Conservation (phyloP, 495 filamentous ascomycete species). For the Penicillium salamii region DNA sequence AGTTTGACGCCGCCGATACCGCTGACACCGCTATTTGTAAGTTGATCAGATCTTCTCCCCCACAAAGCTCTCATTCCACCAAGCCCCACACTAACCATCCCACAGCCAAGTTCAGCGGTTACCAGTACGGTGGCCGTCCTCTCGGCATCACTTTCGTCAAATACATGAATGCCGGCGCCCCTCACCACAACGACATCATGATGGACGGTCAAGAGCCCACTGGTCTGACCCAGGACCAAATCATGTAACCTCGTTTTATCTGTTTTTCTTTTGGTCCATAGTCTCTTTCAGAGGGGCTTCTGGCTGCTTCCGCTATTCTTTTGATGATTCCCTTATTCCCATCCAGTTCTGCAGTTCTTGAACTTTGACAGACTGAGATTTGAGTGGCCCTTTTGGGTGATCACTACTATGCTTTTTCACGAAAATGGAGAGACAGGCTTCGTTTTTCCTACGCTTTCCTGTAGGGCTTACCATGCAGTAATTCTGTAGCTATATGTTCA, state of each 20-base stretch:
- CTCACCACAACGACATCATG: conserved; percentile 61
- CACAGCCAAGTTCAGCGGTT: conserved; percentile 89
- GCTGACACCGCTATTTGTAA: conserved; percentile 86
- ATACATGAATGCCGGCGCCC: conserved; percentile 66
- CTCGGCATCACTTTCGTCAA: conserved; percentile 90
- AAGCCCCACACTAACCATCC: conserved; percentile 11
- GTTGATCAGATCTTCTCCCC: conserved; percentile 16
- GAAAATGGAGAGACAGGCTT: not conserved
- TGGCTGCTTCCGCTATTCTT: conserved; percentile 2
- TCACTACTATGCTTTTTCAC: not conserved
- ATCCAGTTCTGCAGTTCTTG: conserved; percentile 7
- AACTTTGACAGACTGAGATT: conserved; percentile 6
- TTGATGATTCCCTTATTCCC: conserved; percentile 29
- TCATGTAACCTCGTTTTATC: conserved; percentile 64
- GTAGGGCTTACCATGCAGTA: too few relatives aligned
- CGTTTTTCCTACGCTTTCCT: not conserved
- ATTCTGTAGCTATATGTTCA: too few relatives aligned
- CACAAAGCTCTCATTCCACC: not conserved
- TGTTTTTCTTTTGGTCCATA: conserved; percentile 7
- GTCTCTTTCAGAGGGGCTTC: conserved; percentile 1
- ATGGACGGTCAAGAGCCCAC: conserved; percentile 80
- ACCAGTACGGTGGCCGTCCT: conserved; percentile 94
- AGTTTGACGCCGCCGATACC: conserved; percentile 79
- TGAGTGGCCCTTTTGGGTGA: conserved; percentile 7
- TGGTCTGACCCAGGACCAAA: conserved; percentile 89